Percentiles rank a stretch among this genome's conserved stretches.
Conservation (phyloP, 2,329 filamentous ascomycete genomes). For the Xylariaceae sp. region DNA sequence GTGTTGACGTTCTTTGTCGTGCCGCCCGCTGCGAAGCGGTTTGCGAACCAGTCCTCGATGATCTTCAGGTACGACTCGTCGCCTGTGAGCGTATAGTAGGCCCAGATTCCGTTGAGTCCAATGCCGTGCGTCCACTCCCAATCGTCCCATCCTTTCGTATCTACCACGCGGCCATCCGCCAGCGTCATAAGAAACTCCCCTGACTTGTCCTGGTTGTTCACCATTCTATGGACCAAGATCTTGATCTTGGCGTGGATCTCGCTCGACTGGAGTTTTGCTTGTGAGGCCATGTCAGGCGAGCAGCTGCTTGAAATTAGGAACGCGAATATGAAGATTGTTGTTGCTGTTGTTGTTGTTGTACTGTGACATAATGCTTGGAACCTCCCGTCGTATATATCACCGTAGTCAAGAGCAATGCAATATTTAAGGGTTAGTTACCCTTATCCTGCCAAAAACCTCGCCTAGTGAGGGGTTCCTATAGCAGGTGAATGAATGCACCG, state of each 20-base stretch:
- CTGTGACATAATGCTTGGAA: background rate
- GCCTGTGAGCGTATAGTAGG: slow-evolving; percentile 70
- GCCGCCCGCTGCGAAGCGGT: slow-evolving; percentile 61
- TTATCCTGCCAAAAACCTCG: too few species aligned
- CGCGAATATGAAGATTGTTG: background rate
- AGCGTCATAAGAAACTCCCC: slow-evolving; percentile 68
- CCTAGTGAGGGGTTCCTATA: too few species aligned
- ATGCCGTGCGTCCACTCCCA: slow-evolving; percentile 83
- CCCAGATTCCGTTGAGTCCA: slow-evolving; percentile 74
- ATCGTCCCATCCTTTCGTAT: slow-evolving; percentile 78
- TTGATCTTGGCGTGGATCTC: slow-evolving; percentile 53
- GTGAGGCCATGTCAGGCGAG: slow-evolving; percentile 34
- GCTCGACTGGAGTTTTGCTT: slow-evolving; percentile 40
- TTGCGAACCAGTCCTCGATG: slow-evolving; percentile 68
- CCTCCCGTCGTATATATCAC: background rate
- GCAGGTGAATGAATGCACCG: too few species aligned
- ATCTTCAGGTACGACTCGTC: slow-evolving; percentile 54
- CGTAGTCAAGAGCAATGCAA: background rate
- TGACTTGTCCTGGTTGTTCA: slow-evolving; percentile 71
- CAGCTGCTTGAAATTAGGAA: background rate
- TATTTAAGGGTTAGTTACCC: too few species aligned
- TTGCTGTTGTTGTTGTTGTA: background rate
- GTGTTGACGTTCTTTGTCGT: slow-evolving; percentile 86
- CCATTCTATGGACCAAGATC: slow-evolving; percentile 64
- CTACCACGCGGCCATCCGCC: slow-evolving; percentile 68